Evolutionary conservation across 805 yeast genomes (phyloP).

Genomic region (Wickerhamiella parazyma): DNA sequence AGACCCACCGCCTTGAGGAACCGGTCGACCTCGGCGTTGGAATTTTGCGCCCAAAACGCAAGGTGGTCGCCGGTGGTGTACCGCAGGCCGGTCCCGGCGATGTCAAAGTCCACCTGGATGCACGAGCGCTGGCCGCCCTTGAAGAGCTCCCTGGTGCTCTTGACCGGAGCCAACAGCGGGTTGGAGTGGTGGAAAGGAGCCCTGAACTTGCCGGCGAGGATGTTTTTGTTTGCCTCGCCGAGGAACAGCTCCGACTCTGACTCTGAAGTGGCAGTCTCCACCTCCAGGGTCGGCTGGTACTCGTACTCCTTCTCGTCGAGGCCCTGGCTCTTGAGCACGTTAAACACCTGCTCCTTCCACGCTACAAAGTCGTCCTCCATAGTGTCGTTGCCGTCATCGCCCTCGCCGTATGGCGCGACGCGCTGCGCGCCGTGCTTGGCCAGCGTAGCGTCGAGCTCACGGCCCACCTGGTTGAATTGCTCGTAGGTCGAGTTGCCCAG

Average conservation of each 20-base stretch:
- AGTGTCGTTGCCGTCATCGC: constrained; percentile 91
- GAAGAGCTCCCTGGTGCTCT: constrained; percentile 56
- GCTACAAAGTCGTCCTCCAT: constrained; percentile 88
- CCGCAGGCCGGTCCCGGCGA: constrained; percentile 56
- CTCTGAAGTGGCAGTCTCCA: constrained; percentile 21
- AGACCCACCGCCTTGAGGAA: constrained; percentile 56
- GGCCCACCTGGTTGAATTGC: constrained; percentile 70
- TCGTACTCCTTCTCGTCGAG: constrained; percentile 68
- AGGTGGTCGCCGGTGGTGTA: constrained; percentile 94
- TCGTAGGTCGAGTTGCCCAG: constrained; percentile 93
- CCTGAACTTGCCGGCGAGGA: constrained; percentile 31
- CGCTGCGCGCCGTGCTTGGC: constrained; percentile 55
- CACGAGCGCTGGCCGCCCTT: constrained; percentile 53
- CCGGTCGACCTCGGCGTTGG: constrained; percentile 56
- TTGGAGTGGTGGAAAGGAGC: constrained; percentile 74
- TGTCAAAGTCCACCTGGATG: constrained; percentile 80
- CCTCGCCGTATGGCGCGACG: constrained; percentile 71
- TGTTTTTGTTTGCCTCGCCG: constrained; percentile 70
- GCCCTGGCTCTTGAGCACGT: constrained; percentile 47
- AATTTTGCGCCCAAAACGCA: constrained; percentile 88
- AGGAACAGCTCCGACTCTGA: constrained; percentile 33
- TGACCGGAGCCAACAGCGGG: constrained; percentile 68
- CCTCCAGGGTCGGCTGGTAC: constrained; percentile 54
- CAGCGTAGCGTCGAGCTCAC: constrained; percentile 37
- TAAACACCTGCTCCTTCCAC: constrained; percentile 78